Base-by-base conservation (phyloP, 2,329 filamentous ascomycete species). In the Acrocalymma vagum region DNA sequence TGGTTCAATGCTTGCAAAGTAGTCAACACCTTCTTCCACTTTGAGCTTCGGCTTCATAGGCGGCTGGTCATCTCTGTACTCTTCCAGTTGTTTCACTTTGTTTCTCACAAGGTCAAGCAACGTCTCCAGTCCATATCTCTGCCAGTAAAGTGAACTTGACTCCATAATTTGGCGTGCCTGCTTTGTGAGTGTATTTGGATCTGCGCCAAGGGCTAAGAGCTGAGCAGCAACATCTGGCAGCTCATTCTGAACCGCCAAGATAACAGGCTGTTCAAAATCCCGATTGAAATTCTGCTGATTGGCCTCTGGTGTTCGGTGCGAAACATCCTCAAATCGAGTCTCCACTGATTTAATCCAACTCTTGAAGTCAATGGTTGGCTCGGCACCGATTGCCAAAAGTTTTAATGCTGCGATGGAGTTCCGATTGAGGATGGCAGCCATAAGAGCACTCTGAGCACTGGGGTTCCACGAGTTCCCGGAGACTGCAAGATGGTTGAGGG, bases 401-500 rank as follows among this genome's bases (percentile, higher is more conserved):
- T 81, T 83, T 20, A 79, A 56, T 1, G 81, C 81, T 22, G 84
- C 70, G 2, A 76, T 68, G 2, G 72, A 39, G 47, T 88, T 78
- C 7, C 75, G 75, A 2, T 72, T 69, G 11, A 71, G 59, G 29
- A 90, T 77, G 0, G 88, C 87, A 5, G 73, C 76, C 40, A 81
- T 75, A 14, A 93, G 65, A 1, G 83, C 79, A 1, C 75, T 78
- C 9, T 70, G 67, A 1, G 75, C 67, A 0, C 59, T 40, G 0
- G 69, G 54, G 3, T 51, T 63, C 23, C 67, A 78, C 8, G 42
- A 56, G 3, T 41, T 42, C 0, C 68, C 65, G 3, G 45, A 54
- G 4, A 82, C 70, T 1, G 77, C 69, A 8, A 90, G 55, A 51
- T 90, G 83, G 44, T 90, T 87, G 50, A 92, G 76, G 5, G 86